Evolutionary conservation across 1,284 basidiomycete genomes (phyloP), one percentile per base, ranked within the genome.

Genomic region (Uromyces viciae-fabae): DNA sequence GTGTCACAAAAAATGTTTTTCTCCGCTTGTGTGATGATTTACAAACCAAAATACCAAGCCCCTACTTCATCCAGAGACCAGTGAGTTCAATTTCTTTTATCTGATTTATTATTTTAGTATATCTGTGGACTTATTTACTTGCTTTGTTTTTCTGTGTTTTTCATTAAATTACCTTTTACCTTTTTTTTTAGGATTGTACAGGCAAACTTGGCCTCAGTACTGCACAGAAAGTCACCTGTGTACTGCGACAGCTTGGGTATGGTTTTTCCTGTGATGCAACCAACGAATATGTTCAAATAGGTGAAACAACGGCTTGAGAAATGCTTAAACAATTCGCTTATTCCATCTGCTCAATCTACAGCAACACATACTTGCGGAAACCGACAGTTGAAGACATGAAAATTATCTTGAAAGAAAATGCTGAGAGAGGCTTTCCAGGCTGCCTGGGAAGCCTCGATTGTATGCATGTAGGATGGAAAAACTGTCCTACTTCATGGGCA

Each of bases 181-280:
- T n/a, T n/a, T n/a, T n/a, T n/a, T n/a, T n/a, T n/a, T n/a, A n/a
- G n/a, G n/a, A n/a, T n/a, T n/a, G n/a, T n/a, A n/a, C n/a, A n/a
- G n/a, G n/a, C n/a, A n/a, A n/a, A n/a, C n/a, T n/a, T n/a, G n/a
- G n/a, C n/a, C n/a, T n/a, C n/a, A n/a, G n/a, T n/a, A n/a, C n/a
- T n/a, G n/a, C n/a, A n/a, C n/a, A n/a, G n/a, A n/a, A n/a, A n/a
- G n/a, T n/a, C n/a, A n/a, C n/a, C n/a, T n/a, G n/a, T n/a, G n/a
- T n/a, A n/a, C 15, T 71, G 46, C 68, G 38, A 28, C 68, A 71
- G 31, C 68, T 71, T 22, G 68, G 33, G n/a, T 71, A 71, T 42
- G 40, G 68, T 9, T 7, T 28, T 42, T 43, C 68, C 4, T 33
- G 4, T 7, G 68, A 71, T 71, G 40, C 25, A 42, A 40, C 43